phyloP scores from a whole-genome alignment of 805 yeast genomes.

The Citeromyces nyonsensis region DNA sequence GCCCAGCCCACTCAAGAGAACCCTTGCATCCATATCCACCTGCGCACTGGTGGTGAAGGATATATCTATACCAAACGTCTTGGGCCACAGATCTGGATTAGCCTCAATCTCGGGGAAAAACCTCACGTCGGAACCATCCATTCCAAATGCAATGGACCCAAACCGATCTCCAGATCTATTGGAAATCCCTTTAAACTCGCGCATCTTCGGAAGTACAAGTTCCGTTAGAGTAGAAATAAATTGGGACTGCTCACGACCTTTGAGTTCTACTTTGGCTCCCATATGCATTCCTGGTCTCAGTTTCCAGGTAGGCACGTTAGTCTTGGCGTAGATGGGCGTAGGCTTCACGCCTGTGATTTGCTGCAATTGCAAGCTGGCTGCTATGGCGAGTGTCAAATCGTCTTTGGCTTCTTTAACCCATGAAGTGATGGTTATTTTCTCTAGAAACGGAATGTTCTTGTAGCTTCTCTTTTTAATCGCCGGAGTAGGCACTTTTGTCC shows the following conservation, averaged over 20 bases:
- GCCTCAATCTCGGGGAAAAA: conserved; percentile 89
- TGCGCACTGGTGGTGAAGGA: conserved; percentile 81
- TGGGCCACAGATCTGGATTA: conserved; percentile 82
- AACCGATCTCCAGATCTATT: conserved; percentile 66
- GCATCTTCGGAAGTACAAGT: conserved; percentile 82
- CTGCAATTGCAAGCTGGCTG: conserved; percentile 68
- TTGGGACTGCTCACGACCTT: conserved; percentile 74
- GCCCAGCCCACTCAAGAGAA: conserved; percentile 68
- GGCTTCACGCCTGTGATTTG: conserved; percentile 93
- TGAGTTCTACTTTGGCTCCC: conserved; percentile 74
- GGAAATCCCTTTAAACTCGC: conserved; percentile 72
- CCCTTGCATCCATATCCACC: conserved; percentile 80
- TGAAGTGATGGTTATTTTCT: conserved; percentile 58
- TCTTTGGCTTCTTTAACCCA: conserved; percentile 61
- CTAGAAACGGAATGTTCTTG: conserved; percentile 57
- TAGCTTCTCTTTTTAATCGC: conserved; percentile 55
- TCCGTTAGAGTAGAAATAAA: conserved; percentile 80
- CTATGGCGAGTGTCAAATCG: conserved; percentile 56
- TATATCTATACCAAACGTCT: conserved; percentile 72
- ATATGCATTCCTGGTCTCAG: conserved; percentile 77
- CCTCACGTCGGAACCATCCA: conserved; percentile 60
- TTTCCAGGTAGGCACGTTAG: conserved; percentile 76
- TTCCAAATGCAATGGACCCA: conserved; percentile 80
- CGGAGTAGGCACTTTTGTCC: conserved; percentile 59
- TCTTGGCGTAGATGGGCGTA: conserved; percentile 50